Conservation (phyloP, 768 basidiomycete species). For the Russula griseocarnosa region DNA sequence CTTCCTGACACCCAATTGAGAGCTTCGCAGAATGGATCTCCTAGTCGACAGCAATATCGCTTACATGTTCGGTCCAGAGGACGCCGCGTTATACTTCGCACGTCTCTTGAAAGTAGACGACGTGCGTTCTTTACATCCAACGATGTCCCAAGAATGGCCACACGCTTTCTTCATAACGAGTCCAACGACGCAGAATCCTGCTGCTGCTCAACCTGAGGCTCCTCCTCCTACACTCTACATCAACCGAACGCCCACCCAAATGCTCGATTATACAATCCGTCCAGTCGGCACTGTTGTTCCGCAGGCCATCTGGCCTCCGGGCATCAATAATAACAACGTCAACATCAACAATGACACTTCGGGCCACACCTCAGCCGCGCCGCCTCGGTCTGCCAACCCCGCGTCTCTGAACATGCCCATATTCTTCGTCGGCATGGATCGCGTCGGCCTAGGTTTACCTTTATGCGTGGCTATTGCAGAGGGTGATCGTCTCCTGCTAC, state of each 20-base stretch:
- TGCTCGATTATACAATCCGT: constrained; percentile 8
- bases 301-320: constrained; percentile 14
- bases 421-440: constrained; percentile 6
- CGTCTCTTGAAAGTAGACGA: constrained; percentile 5
- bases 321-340: background rate
- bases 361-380: too few relatives aligned
- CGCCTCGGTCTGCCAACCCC: background rate
- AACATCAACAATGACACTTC: too few relatives aligned
- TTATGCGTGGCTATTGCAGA: background rate
- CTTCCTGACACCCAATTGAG: background rate
- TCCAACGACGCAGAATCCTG: background rate
- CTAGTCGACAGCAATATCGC: constrained; percentile 11
- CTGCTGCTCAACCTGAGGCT: background rate
- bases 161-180: constrained; percentile 6
- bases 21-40: constrained; percentile 8
- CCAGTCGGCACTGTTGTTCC: constrained; percentile 6
- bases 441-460: background rate
- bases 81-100: background rate
- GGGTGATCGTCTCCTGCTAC: background rate
- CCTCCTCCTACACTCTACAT: background rate
- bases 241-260: background rate
- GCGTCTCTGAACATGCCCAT: constrained; percentile 13
- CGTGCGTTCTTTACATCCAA: background rate
- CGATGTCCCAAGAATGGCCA: background rate
- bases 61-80: constrained; percentile 6